Percentiles rank a stretch among this genome's conserved stretches.
phyloP scores from a whole-genome alignment of 345 rosid genomes.

The Jatropha curcas region DNA sequence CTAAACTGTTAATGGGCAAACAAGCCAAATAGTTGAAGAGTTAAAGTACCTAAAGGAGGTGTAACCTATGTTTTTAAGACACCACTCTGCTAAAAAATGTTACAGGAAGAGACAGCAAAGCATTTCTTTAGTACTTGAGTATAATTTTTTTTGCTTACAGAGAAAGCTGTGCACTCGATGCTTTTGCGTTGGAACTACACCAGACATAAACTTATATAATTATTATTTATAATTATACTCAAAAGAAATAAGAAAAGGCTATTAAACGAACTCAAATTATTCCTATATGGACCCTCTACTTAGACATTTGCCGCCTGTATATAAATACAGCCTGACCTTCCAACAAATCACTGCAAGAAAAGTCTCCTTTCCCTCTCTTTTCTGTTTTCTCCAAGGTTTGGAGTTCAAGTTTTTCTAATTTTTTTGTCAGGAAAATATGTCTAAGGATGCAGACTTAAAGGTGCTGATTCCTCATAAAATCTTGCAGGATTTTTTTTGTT shows the following conservation, averaged over 20 bases:
- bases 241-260: no score
- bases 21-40: no score
- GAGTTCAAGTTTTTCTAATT: neutral
- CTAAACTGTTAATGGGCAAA: neutral
- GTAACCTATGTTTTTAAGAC: neutral
- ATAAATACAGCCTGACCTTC: slow-evolving; percentile 36
- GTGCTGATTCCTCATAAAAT: slow-evolving; percentile 24
- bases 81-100: neutral
- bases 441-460: slow-evolving; percentile 46
- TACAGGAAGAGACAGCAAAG: neutral
- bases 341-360: slow-evolving; percentile 12
- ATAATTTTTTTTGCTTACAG: slow-evolving; percentile 42
- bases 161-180: slow-evolving; percentile 37
- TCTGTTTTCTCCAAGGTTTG: neutral
- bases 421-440: slow-evolving; percentile 35
- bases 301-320: slow-evolving; percentile 3
- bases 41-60: neutral
- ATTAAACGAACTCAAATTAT: slow-evolving; percentile 26
- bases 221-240: no score
- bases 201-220: neutral
- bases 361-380: neutral
- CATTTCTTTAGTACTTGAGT: no score
- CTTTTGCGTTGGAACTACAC: slow-evolving; percentile 44
- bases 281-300: slow-evolving; percentile 19
- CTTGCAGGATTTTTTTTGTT: neutral